Evolutionary conservation across 768 basidiomycete genomes (phyloP).

Genomic region (Leucosporidium yakuticum): DNA sequence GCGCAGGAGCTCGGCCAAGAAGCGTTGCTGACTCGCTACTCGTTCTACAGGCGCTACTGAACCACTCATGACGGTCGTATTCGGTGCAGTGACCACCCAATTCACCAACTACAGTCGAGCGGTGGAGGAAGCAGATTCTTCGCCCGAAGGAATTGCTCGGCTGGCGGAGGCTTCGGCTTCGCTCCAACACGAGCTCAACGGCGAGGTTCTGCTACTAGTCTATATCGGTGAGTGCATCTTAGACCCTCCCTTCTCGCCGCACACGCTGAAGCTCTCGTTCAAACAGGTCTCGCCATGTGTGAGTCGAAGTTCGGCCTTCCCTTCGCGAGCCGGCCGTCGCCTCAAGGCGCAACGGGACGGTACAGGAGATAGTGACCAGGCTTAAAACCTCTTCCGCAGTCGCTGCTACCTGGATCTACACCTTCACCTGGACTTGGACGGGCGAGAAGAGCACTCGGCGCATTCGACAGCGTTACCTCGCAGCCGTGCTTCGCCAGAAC

Average conservation of each 20-base stretch:
- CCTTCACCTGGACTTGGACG: constrained; percentile 46
- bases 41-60: background rate
- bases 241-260: no score
- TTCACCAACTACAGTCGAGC: constrained; percentile 42
- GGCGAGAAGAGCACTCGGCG: constrained; percentile 75
- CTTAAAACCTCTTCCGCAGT: background rate
- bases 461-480: constrained; percentile 73
- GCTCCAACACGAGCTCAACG: constrained; percentile 50
- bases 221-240: constrained; percentile 52
- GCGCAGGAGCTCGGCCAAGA: no score
- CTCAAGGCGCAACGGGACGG: no score
- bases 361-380: no score
- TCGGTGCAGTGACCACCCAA: constrained; percentile 67
- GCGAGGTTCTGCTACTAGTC: constrained; percentile 60
- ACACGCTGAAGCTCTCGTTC: no score
- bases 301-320: no score
- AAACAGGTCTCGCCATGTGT: background rate
- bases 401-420: constrained; percentile 18
- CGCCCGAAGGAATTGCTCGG: constrained; percentile 7
- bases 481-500: constrained; percentile 65
- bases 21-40: no score
- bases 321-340: no score
- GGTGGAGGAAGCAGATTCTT: constrained; percentile 9
- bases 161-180: constrained; percentile 33
- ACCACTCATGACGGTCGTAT: constrained; percentile 55